phyloP scores from a whole-genome alignment of 768 basidiomycete genomes.

The Sarcodon sp. region DNA sequence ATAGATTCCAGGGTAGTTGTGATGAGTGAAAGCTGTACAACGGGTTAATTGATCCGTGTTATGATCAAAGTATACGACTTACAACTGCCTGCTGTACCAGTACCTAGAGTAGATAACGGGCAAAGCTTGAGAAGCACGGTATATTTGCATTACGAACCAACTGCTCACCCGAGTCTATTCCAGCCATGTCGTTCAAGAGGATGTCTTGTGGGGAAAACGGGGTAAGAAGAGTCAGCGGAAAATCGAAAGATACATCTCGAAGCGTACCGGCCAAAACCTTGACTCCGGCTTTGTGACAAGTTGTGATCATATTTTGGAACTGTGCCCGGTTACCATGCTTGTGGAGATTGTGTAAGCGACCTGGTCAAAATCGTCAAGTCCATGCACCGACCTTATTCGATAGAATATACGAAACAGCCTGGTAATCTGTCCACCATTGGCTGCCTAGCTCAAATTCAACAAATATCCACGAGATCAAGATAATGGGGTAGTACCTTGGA shows the following conservation, averaged over 20 bases:
- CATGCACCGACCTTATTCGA: conserved; percentile 5
- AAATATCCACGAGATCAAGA: background rate
- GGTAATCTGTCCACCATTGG: conserved; percentile 20
- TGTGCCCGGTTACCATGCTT: conserved; percentile 6
- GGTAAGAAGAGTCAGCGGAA: background rate
- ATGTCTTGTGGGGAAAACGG: conserved; percentile 4
- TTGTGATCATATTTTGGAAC: conserved; percentile 23
- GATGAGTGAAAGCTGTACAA: conserved; percentile 30
- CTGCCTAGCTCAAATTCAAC: conserved; percentile 9
- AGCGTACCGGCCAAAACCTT: conserved; percentile 35
- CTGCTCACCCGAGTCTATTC: conserved; percentile 4
- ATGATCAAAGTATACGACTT: no score
- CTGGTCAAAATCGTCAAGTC: no score
- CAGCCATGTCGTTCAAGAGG: conserved; percentile 13
- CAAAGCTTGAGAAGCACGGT: conserved; percentile 1
- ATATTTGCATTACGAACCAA: conserved; percentile 1
- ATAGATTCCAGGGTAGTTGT: conserved; percentile 20
- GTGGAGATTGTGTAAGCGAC: no score
- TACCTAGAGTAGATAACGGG: no score
- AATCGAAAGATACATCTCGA: background rate
- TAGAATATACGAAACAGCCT: conserved; percentile 14
- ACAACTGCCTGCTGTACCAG: no score
- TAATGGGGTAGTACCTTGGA: no score
- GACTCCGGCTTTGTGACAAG: conserved; percentile 44
- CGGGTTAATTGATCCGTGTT: no score